Evolutionary conservation across 371 early-diverging fungal species (phyloP).

Genomic region (Actinomortierella wolfii): DNA sequence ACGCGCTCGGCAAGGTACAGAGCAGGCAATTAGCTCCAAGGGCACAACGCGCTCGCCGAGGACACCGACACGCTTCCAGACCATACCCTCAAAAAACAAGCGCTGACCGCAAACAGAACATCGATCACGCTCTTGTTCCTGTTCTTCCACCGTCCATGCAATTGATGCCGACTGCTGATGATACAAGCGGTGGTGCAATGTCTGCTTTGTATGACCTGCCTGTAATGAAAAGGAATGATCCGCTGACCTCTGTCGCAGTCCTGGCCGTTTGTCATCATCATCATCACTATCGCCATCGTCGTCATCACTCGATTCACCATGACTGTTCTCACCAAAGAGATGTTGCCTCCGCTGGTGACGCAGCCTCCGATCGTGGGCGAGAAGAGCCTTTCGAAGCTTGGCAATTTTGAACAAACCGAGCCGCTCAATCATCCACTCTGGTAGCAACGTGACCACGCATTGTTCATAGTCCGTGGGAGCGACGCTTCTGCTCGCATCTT

Average conservation of each 20-base stretch:
- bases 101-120: conserved; percentile 40
- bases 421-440: conserved; percentile 35
- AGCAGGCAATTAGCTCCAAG: conserved; percentile 40
- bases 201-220: background rate
- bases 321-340: background rate
- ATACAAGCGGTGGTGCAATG: background rate
- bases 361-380: no score
- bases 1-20: conserved; percentile 30
- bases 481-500: background rate
- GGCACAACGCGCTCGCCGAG: conserved; percentile 44
- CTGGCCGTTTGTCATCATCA: background rate
- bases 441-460: conserved; percentile 29
- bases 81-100: conserved; percentile 33
- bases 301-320: conserved; percentile 5
- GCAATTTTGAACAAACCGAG: conserved; percentile 22
- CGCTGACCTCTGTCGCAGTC: background rate
- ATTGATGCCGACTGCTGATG: conserved; percentile 5
- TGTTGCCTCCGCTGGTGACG: background rate
- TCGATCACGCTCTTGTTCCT: conserved; percentile 25
- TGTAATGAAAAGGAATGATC: background rate
- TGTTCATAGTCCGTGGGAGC: conserved; percentile 1
- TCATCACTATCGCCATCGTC: background rate
- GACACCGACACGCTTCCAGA: conserved; percentile 44
- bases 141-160: conserved; percentile 18
- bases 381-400: conserved; percentile 15